Evolutionary conservation across 2,329 filamentous ascomycete genomes (phyloP), one percentile per base, ranked within the genome.

Genomic region (Lachnellula arida): DNA sequence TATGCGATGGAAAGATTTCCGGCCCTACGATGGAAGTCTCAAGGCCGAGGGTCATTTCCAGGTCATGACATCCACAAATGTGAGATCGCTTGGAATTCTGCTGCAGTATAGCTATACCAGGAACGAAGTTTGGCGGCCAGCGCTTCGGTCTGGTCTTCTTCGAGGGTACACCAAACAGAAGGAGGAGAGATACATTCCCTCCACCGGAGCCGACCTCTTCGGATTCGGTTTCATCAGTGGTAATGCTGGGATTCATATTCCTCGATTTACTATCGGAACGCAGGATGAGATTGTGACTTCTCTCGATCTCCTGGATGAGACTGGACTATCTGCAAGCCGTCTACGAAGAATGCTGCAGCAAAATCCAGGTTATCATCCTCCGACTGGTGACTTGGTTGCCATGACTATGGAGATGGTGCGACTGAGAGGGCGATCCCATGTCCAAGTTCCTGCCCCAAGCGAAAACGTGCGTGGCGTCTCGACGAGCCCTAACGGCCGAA

Each of bases 361-460:
- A 22, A 51, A 60, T 15, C 54, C 58, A 11, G 53, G 57, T 3
- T 63, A 55, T 47, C 49, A 34, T 12, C 62, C 63, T n/a, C 57
- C 54, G 23, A 54, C 57, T 34, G 62, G 51, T 3, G 63, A 65
- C 52, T 39, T 65, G 7, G 54, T 64, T 12, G 63, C 63, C n/a
- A 44, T 65, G 17, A 55, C 55, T 14, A 54, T 49, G n/a, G 15
- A 12, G 8, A 44, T 48, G 12, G 54, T 54, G 15, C 54, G 62
- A 14, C 49, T 53, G 50, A 43, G 23, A 9, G 60, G 59, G 5
- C 57, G 54, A 4, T 44, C 46, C 22, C 57, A 63, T 5, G 60
- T 64, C 32, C 62, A 65, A 52, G 56, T 65, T 7, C 63, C 63
- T 35, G 61, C 62, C 17, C 63, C 63, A n/a, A 64, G 62, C 37